phyloP scores from a whole-genome alignment of 768 basidiomycete genomes.

The Kwoniella newhampshirensis region DNA sequence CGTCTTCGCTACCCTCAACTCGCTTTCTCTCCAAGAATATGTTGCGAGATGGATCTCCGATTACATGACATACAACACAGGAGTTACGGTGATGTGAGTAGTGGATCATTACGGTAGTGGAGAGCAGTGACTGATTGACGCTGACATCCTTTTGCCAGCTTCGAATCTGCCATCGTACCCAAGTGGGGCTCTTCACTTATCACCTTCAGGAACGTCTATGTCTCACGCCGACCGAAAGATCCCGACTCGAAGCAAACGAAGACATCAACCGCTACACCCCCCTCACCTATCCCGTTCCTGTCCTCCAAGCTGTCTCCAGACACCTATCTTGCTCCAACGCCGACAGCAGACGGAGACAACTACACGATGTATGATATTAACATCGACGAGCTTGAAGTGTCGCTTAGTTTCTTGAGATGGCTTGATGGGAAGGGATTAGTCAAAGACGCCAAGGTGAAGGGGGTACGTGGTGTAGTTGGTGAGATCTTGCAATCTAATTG shows the following conservation, averaged over 20 bases:
- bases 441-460: conserved; percentile 85
- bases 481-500: conserved; percentile 37
- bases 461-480: conserved; percentile 92
- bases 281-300: conserved; percentile 41
- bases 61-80: conserved; percentile 89
- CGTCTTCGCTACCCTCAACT: conserved; percentile 83
- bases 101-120: neutral
- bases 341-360: conserved; percentile 56
- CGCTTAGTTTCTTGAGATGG: conserved; percentile 86
- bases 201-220: conserved; percentile 93
- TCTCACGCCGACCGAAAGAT: conserved; percentile 69
- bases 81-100: conserved; percentile 73
- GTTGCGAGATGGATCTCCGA: conserved; percentile 85
- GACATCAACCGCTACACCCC: conserved; percentile 31
- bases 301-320: conserved; percentile 39
- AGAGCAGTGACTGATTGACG: neutral
- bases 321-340: conserved; percentile 30
- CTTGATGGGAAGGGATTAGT: conserved; percentile 92
- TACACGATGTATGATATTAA: conserved; percentile 90
- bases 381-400: conserved; percentile 93
- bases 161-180: conserved; percentile 96
- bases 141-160: conserved; percentile 50
- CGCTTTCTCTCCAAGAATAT: conserved; percentile 66
- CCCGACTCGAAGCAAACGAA: conserved; percentile 14
- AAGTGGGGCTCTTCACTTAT: conserved; percentile 95